These are phyloP conservation scores for Colletotrichum magnum DNA, from an alignment of 2,329 filamentous ascomycete species.

Conservation along the genomic window DNA sequence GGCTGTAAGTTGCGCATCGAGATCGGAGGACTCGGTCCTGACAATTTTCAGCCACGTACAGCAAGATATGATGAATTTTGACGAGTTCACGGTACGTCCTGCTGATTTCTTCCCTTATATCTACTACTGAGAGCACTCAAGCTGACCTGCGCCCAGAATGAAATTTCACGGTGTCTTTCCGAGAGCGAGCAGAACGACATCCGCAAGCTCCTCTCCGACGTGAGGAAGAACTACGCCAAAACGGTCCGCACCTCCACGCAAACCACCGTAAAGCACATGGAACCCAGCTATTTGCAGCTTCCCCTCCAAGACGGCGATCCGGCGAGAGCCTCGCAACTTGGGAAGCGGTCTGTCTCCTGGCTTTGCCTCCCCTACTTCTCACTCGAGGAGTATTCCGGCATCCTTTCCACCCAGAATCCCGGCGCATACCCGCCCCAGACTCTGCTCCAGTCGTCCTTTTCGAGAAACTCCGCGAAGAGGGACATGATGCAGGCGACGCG, in stretches of 20 bases:
- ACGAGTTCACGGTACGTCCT: constrained; percentile 55
- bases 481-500: constrained; percentile 64
- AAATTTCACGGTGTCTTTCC: constrained; percentile 47
- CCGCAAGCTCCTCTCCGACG: constrained; percentile 53
- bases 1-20: constrained; percentile 51
- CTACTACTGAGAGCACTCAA: too few species aligned
- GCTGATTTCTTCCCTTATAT: too few species aligned
- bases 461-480: constrained; percentile 53
- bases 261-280: constrained; percentile 57
- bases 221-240: constrained; percentile 55
- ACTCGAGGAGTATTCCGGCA: constrained; percentile 58
- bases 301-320: constrained; percentile 45
- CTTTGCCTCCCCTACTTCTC: constrained; percentile 64
- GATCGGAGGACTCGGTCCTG: constrained; percentile 20
- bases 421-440: constrained; percentile 59
- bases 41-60: constrained; percentile 51
- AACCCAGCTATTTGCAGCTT: constrained; percentile 56
- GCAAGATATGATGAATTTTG: constrained; percentile 58
- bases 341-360: constrained; percentile 52
- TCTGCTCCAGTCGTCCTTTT: constrained; percentile 59
- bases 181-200: constrained; percentile 51
- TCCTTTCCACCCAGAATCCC: constrained; percentile 48
- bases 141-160: constrained; percentile 47
- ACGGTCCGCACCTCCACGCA: constrained; percentile 54
- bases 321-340: constrained; percentile 40